Conservation (phyloP, 805 yeast genomes). For the Lipomyces mesembrius region DNA sequence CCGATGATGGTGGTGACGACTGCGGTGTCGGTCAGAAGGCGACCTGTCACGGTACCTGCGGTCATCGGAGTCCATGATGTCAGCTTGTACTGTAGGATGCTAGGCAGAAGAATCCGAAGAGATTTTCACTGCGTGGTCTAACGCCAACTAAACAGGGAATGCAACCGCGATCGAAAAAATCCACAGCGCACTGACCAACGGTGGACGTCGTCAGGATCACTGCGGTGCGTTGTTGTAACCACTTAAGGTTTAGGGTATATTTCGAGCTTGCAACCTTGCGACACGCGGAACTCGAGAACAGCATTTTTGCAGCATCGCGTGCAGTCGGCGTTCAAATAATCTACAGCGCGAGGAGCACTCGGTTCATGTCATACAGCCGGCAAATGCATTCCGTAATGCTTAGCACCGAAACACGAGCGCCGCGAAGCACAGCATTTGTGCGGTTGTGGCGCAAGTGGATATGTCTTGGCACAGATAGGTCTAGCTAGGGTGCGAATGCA, state of each 20-base stretch:
- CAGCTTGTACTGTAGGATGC: background rate
- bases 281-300: too few relatives aligned
- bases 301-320: too few relatives aligned
- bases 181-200: background rate
- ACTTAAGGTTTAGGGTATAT: background rate
- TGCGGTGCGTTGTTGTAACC: background rate
- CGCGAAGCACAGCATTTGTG: background rate
- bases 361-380: background rate
- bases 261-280: too few relatives aligned
- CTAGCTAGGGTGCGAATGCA: background rate
- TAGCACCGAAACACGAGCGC: too few relatives aligned
- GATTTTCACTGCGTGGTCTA: background rate
- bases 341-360: too few relatives aligned
- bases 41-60: slow-evolving; percentile 9
- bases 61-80: slow-evolving; percentile 7
- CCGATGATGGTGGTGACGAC: slow-evolving; percentile 12
- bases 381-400: background rate
- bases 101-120: background rate
- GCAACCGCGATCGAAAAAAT: background rate
- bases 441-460: background rate
- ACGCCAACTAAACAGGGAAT: background rate
- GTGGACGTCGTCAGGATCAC: background rate
- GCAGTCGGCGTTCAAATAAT: too few relatives aligned
- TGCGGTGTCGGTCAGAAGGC: slow-evolving; percentile 7
- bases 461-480: too few relatives aligned